Conservation (phyloP, 2,329 filamentous ascomycete species). For the Fusarium lyarnte region DNA sequence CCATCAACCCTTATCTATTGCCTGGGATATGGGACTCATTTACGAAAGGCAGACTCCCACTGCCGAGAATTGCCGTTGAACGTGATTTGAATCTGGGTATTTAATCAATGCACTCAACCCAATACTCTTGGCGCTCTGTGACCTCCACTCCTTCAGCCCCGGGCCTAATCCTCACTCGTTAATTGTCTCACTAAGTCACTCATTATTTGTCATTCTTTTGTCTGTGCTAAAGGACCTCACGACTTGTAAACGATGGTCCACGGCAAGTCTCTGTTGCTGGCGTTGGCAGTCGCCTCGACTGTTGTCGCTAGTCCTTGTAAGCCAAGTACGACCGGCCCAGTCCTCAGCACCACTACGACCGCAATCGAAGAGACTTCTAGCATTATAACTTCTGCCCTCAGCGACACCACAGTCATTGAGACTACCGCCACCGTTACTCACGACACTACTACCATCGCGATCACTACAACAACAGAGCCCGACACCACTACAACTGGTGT, state of each 20-base stretch:
- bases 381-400: accelerated
- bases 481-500: not conserved
- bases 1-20: not conserved
- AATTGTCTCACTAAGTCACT: not conserved
- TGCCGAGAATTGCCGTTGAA: no score
- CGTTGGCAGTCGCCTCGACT: not conserved
- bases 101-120: not conserved
- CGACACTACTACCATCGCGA: not conserved
- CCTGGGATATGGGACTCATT: not conserved
- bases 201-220: not conserved
- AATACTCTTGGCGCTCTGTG: not conserved
- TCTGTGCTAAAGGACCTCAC: accelerated
- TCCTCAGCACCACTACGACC: not conserved
- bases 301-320: not conserved
- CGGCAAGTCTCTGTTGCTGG: accelerated
- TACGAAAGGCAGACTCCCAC: not conserved
- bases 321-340: not conserved
- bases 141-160: accelerated
- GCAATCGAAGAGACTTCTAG: not conserved
- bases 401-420: not conserved
- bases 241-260: not conserved
- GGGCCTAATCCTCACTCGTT: not conserved
- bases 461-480: not conserved
- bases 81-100: no score
- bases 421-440: no score